phyloP scores from a whole-genome alignment of 768 basidiomycete genomes.

The Phanerochaete carnosa region DNA sequence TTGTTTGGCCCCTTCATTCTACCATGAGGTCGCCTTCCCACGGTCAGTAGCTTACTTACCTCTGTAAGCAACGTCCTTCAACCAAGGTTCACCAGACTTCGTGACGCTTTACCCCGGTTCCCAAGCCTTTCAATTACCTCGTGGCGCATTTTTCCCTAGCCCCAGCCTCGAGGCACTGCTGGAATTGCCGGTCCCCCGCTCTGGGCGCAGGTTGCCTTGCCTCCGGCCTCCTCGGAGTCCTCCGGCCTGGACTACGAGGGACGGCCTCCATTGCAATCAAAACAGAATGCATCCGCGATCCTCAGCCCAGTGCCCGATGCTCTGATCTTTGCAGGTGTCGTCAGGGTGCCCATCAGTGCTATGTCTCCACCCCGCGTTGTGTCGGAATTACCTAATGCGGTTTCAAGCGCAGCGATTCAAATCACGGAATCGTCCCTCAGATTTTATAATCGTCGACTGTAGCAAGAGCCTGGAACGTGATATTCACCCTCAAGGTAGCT shows the following conservation, averaged over 20 bases:
- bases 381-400: neutral
- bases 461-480: neutral
- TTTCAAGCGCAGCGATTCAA: neutral
- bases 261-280: constrained; percentile 4
- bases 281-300: neutral
- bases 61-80: neutral
- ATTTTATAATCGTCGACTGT: neutral
- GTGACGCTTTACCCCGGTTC: neutral
- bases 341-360: neutral
- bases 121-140: neutral
- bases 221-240: neutral
- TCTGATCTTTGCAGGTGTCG: neutral
- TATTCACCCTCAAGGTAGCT: neutral
- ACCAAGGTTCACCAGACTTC: neutral
- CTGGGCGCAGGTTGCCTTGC: neutral
- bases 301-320: neutral
- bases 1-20: constrained; percentile 11
- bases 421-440: neutral
- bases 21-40: constrained; percentile 2
- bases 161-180: neutral
- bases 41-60: neutral
- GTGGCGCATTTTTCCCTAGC: neutral
- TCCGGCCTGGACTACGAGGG: constrained; percentile 2
- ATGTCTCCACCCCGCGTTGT: neutral
- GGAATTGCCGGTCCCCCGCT: neutral